Base-by-base conservation (phyloP, 1,284 basidiomycete genomes). In the Chiua sp. region DNA sequence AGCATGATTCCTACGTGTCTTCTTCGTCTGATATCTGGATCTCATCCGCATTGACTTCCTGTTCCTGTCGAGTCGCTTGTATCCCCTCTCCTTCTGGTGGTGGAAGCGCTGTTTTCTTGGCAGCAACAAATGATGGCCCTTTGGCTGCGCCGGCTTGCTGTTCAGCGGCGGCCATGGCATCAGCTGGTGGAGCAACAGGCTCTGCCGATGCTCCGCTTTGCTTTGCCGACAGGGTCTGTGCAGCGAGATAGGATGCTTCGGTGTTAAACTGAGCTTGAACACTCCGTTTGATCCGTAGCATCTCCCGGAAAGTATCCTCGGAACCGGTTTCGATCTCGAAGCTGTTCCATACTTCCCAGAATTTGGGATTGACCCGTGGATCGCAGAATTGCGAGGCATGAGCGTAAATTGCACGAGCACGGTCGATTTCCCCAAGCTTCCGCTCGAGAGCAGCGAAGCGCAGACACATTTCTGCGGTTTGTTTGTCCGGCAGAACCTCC, bases 191-290 rank as follows among this genome's bases (percentile, higher is more conserved):
- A 61, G 80, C 75, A 8, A 80, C 83, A 73, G 86, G 83, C 3
- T 87, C 87, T 57, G 85, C 84, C 4, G 78, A 75, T 26, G 79
- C 80, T 56, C 77, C 79, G 26, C 80, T 85, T 66, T 87, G 79
- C 66, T 86, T 83, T 35, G 89, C 85, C 3, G 90, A 88, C 65
- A 92, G 82, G 1, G 93, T 86, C 77, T 96, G 92, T 10, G 94
- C 94, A 3, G 92, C 92, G 59, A 96, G 79, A 74, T 94, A 96
- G 48, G 89, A 92, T 47, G 91, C 88, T 71, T 98, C 96, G 12
- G 98, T 99, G 76, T 99, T 98, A 84, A 96, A 99, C 71, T 96
- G 93, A 44, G 98, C 96, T 78, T 99, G 97, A 8, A 99, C 97
- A 66, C 94, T 94, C 57, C 98, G 88, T 79, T 98, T 98, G 82